phyloP scores from a whole-genome alignment of 2,329 filamentous ascomycete genomes.

The Aspergillus piperis region DNA sequence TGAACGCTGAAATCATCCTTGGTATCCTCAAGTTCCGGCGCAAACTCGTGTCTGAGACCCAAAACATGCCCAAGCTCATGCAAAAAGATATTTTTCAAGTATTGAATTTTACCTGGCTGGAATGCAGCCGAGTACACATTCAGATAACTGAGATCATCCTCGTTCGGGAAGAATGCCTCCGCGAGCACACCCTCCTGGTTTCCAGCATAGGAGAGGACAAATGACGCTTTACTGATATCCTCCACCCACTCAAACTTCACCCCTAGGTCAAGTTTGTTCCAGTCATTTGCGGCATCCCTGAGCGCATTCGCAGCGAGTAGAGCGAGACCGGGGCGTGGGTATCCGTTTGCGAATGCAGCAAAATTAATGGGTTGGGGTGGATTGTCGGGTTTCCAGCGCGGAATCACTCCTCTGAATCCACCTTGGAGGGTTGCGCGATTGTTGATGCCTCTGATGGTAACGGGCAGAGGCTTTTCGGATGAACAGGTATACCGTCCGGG shows the following conservation, averaged over 20 bases:
- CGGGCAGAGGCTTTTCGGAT: conserved; percentile 1
- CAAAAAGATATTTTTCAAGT: conserved; percentile 14
- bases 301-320: conserved; percentile 2
- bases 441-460: neutral
- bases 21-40: conserved; percentile 7
- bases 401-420: neutral
- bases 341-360: conserved; percentile 7
- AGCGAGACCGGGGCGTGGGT: conserved; percentile 2
- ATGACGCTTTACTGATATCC: conserved; percentile 3
- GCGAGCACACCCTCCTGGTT: conserved; percentile 5
- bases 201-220: conserved; percentile 8
- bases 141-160: conserved; percentile 12
- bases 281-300: conserved; percentile 10
- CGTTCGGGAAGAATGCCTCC: conserved; percentile 6
- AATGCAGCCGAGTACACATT: conserved; percentile 11
- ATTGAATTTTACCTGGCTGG: conserved; percentile 6
- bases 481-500: conserved; percentile 4
- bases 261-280: conserved; percentile 7
- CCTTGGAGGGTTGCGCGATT: conserved; percentile 6
- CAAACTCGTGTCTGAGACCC: conserved; percentile 14
- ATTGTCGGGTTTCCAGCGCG: conserved; percentile 6
- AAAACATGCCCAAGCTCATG: conserved; percentile 14
- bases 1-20: conserved; percentile 5
- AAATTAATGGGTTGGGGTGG: conserved; percentile 6
- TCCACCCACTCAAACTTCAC: conserved; percentile 6